Base-by-base conservation (phyloP, 1,139 yeast genomes). In the Candida gigantensis region DNA sequence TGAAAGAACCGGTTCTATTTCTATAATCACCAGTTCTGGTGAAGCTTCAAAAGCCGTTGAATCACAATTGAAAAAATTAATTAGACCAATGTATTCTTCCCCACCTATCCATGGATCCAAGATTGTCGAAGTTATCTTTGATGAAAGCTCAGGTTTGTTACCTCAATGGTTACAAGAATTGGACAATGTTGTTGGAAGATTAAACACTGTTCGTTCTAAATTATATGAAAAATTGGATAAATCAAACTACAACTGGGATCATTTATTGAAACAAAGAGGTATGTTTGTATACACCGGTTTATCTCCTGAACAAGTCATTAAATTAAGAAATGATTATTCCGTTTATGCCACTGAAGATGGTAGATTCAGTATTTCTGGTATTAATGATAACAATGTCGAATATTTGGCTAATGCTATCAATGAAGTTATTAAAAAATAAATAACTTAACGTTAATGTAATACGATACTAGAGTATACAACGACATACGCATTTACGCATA, bases 261-360 rank as follows among this genome's bases (percentile, higher is more conserved):
- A 87, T 59, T 75, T 92, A 58, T 72, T 83, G 45, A 74, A 81
- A 56, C 97, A 92, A 65, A 85, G 94, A 61, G 98, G 98, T 56
- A 92, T 92, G 97, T 92, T 92, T 64, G 87, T 90, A 40, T 92
- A 76, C 71, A 90, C 97, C 28, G 96, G 97, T 9, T 75, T 92
- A 47, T 61, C 68, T 21, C 68, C 80, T 30, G 76, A 73, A 29
- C 96, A 88, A 62, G 92, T 86, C 33, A 70, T 78, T 39, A 68
- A 71, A 47, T 74, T 92, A 57, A 79, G 84, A 53, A 73, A 77
- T 38, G 79, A 86, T 54, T 84, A 68, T 65, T 84, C 88, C 28
- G 81, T 92, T 28, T 92, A 92, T 61, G 77, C 94, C 55, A 85
- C 96, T 25, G 74, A 77, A 48, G 94, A 89, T 59, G 97, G 97